phyloP scores from a whole-genome alignment of 352 stramenopile genomes.

The Phytophthora citrophthora region DNA sequence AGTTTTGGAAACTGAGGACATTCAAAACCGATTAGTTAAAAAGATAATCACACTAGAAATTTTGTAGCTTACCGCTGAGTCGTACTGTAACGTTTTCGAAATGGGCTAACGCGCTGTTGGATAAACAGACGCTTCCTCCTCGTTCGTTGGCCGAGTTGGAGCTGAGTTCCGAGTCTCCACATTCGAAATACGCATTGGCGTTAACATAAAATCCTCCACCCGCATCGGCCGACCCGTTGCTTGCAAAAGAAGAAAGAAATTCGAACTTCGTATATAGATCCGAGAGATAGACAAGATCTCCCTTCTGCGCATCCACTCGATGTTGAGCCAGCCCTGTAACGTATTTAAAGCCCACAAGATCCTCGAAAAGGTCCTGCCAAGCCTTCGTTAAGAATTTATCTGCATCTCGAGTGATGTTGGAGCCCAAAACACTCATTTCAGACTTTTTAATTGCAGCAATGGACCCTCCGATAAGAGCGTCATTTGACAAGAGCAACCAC shows the following conservation, averaged over 20 bases:
- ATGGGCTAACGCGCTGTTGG: slow-evolving; percentile 28
- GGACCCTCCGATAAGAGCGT: slow-evolving; percentile 34
- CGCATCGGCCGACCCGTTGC: slow-evolving; percentile 47
- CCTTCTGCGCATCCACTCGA: slow-evolving; percentile 17
- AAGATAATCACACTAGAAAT: too few species aligned
- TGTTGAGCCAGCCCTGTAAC: slow-evolving; percentile 7
- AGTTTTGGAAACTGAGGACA: slow-evolving; percentile 45
- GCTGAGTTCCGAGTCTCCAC: slow-evolving; percentile 27
- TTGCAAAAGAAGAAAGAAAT: slow-evolving; percentile 33
- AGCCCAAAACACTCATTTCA: slow-evolving; percentile 13
- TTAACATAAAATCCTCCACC: slow-evolving; percentile 52
- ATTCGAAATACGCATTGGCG: slow-evolving; percentile 31
- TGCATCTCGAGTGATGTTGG: slow-evolving; percentile 31
- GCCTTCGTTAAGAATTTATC: slow-evolving; percentile 13
- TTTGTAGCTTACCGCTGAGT: slow-evolving; percentile 38
- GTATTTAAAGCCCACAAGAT: slow-evolving; percentile 29
- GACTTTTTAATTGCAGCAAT: slow-evolving; percentile 33
- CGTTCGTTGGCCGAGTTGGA: slow-evolving; percentile 53
- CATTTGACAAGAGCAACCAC: slow-evolving; percentile 46
- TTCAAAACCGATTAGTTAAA: too few species aligned
- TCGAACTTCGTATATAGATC: slow-evolving; percentile 26
- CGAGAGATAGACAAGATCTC: slow-evolving; percentile 46
- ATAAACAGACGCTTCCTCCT: slow-evolving; percentile 55
- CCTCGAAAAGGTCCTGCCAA: slow-evolving; percentile 31
- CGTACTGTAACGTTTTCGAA: slow-evolving; percentile 38